Evolutionary conservation across 345 rosid species (phyloP).

Genomic region (Boechera divaricarpa): DNA sequence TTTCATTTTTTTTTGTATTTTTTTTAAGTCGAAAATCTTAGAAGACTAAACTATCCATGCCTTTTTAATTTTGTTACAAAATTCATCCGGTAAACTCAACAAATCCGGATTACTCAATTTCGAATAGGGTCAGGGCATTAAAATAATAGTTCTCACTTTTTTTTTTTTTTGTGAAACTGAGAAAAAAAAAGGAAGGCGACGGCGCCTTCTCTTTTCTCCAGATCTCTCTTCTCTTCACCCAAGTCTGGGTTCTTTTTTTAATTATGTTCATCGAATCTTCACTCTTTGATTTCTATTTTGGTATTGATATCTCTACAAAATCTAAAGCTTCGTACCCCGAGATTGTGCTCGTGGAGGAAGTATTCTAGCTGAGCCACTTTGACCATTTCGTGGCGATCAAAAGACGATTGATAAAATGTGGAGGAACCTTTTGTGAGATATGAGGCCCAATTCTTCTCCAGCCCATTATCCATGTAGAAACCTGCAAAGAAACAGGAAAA

Average conservation of each 20-base stretch:
- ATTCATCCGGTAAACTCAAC: no score
- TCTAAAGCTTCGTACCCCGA: not conserved
- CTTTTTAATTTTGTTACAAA: no score
- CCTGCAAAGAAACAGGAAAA: no score
- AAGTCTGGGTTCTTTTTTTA: not conserved
- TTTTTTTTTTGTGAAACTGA: no score
- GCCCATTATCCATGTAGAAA: no score
- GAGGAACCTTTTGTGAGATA: constrained; percentile 52
- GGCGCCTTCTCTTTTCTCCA: constrained; percentile 25
- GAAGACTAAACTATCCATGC: no score
- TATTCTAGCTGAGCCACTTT: constrained; percentile 1
- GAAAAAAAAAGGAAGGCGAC: not conserved
- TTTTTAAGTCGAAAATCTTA: no score
- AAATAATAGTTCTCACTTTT: no score
- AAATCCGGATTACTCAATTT: no score
- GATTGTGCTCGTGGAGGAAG: not conserved
- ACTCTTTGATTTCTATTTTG: constrained; percentile 12
- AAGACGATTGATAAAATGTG: constrained; percentile 56
- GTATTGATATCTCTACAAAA: constrained; percentile 4
- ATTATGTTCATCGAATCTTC: not conserved
- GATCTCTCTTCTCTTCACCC: constrained; percentile 34
- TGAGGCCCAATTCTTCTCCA: no score
- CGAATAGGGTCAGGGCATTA: no score
- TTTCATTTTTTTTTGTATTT: no score
- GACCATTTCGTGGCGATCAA: constrained; percentile 19